phyloP scores from a whole-genome alignment of 768 basidiomycete genomes.

The Guyanaporus albipodus region DNA sequence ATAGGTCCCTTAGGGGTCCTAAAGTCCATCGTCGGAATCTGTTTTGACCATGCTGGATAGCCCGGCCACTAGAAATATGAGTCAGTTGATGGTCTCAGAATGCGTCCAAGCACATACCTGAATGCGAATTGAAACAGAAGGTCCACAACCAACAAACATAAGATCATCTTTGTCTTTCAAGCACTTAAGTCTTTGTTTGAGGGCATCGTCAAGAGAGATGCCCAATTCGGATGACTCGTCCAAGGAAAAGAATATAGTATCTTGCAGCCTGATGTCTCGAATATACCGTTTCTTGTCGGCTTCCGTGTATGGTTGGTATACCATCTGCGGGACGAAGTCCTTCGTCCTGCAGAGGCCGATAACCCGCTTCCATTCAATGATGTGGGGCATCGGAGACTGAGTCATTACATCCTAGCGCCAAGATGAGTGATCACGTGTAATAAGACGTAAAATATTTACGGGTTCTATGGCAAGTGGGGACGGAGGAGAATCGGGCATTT shows the following conservation, averaged over 20 bases:
- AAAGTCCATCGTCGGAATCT: constrained; percentile 82
- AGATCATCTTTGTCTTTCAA: constrained; percentile 56
- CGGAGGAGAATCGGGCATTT: not conserved
- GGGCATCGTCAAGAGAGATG: constrained; percentile 58
- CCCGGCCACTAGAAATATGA: constrained; percentile 63
- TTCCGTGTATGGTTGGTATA: constrained; percentile 74
- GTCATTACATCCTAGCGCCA: constrained; percentile 20
- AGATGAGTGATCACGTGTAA: not conserved
- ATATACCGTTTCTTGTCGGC: constrained; percentile 77
- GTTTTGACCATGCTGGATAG: constrained; percentile 71
- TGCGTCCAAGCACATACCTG: constrained; percentile 44
- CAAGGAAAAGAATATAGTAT: constrained; percentile 60
- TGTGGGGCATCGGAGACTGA: constrained; percentile 22
- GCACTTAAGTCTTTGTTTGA: constrained; percentile 54
- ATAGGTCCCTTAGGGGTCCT: constrained; percentile 74
- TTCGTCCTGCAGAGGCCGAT: constrained; percentile 27
- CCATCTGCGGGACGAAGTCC: constrained; percentile 63
- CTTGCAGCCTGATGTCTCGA: constrained; percentile 59
- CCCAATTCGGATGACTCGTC: constrained; percentile 54
- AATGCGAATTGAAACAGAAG: constrained; percentile 75
- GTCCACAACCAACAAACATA: constrained; percentile 70
- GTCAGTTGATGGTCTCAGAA: not conserved
- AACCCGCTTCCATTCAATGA: constrained; percentile 26
- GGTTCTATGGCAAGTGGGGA: not conserved
- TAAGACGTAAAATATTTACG: constrained; percentile 10